Base-by-base conservation (phyloP, 768 basidiomycete species). In the Tylopilus cervinicoccineus region DNA sequence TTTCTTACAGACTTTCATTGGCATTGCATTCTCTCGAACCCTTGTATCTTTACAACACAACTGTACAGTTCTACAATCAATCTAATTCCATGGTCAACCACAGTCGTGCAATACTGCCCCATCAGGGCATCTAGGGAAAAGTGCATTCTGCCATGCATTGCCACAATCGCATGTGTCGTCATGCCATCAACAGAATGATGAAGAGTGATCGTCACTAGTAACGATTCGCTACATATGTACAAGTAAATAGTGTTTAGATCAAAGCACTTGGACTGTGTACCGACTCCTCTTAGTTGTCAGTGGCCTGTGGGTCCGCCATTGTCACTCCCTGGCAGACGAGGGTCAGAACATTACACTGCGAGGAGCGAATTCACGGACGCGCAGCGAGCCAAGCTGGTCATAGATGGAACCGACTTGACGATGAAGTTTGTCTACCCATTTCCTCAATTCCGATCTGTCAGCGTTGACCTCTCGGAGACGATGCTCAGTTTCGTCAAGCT, bases 401-500 rank as follows among this genome's bases (percentile, higher is more conserved):
- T 14, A 45, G 41, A 62, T 32, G 23, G 43, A 22, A 19, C 51
- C 39, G 26, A 64, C n/a, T 41, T 19, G 34, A 17, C 47, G 12
- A 17, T 11, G 23, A 29, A 64, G 59, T 23, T 6, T 34, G 16
- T 49, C 19, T 16, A 38, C 59, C 56, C 43, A 48, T 42, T 17
- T 39, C n/a, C 20, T 48, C 45, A 55, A 39, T 24, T 24, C 56
- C 43, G 11, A n/a, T 24, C 23, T 55, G 28, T 62, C 56, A 19
- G 33, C 43, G 9, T 56, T 50, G 14, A 52, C 50, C 41, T 64
- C 59, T 22, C 31, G 48, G 5, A 62, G 53, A 20, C 31, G 33
- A 33, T 38, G 28, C 43, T 56, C 59, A 6, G 59, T 59, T 32
- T 58, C 53, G 8, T 56, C 47, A n/a, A 58, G 62, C 24, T 47